phyloP scores from a whole-genome alignment of 805 yeast species.

The Myxozyma nipponensis region DNA sequence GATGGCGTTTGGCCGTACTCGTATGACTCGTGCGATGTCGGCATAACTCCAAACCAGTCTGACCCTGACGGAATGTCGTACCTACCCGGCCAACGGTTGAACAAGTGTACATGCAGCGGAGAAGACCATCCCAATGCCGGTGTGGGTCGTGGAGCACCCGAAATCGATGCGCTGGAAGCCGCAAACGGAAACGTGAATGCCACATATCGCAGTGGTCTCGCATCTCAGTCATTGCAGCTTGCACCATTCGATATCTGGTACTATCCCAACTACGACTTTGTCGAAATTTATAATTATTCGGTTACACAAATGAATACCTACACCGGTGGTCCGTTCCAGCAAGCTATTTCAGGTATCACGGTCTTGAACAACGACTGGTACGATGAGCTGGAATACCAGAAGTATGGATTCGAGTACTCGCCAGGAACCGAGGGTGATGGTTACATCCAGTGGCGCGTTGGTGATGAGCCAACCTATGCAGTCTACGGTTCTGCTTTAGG shows the following conservation, averaged over 20 bases:
- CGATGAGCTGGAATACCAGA: conserved; percentile 60
- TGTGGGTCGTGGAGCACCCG: conserved; percentile 91
- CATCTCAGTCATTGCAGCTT: conserved; percentile 86
- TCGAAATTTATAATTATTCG: conserved; percentile 65
- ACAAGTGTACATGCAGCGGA: conserved; percentile 72
- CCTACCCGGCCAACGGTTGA: conserved; percentile 78
- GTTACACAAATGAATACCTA: conserved; percentile 80
- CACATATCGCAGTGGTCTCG: conserved; percentile 45
- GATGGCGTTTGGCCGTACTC: conserved; percentile 96
- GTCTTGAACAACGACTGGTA: conserved; percentile 82
- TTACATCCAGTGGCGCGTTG: conserved; percentile 83
- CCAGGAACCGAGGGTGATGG: conserved; percentile 62
- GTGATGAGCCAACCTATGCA: conserved; percentile 71
- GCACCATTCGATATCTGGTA: conserved; percentile 97
- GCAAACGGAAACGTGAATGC: conserved; percentile 48
- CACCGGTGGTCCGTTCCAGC: conserved; percentile 91
- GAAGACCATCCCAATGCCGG: conserved; percentile 88
- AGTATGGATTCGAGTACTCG: conserved; percentile 71
- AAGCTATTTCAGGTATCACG: conserved; percentile 82
- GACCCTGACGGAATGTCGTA: conserved; percentile 84
- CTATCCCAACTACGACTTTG: conserved; percentile 76
- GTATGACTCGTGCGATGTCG: conserved; percentile 84
- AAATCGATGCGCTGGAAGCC: conserved; percentile 88
- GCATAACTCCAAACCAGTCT: conserved; percentile 91
- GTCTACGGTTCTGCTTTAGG: conserved; percentile 69